Evolutionary conservation across 129 eudicot species (phyloP).

Genomic region (Flaveria sonorensis): DNA sequence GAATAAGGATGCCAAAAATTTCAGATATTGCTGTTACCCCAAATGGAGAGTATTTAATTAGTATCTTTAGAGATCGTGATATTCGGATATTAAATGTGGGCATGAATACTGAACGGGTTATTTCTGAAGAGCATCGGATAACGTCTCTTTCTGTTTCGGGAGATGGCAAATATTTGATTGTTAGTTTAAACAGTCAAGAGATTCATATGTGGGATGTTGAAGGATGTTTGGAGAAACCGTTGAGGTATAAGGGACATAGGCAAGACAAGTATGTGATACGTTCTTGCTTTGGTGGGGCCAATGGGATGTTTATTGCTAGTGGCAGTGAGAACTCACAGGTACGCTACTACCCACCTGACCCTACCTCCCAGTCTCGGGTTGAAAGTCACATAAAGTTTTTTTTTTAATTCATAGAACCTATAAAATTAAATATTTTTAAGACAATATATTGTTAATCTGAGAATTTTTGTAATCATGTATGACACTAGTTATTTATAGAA

Average conservation of each 20-base stretch:
- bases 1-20: slow-evolving; percentile 82
- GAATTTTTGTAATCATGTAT: not conserved
- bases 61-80: slow-evolving; percentile 69
- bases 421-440: not conserved
- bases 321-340: slow-evolving; percentile 95
- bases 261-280: slow-evolving; percentile 84
- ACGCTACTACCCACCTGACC: slow-evolving; percentile 5
- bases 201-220: slow-evolving; percentile 94
- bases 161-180: slow-evolving; percentile 67
- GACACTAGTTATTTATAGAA: not conserved
- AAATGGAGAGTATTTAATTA: slow-evolving; percentile 71
- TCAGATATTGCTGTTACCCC: slow-evolving; percentile 87
- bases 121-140: slow-evolving; percentile 68
- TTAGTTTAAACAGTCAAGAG: slow-evolving; percentile 85
- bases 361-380: not conserved
- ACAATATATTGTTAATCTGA: not conserved
- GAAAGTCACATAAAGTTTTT: not conserved
- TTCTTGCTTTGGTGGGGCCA: slow-evolving; percentile 88
- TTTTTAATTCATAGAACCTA: not conserved
- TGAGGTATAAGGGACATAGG: slow-evolving; percentile 68
- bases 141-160: slow-evolving; percentile 81
- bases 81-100: slow-evolving; percentile 67
- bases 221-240: slow-evolving; percentile 58
- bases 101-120: slow-evolving; percentile 67
- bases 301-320: slow-evolving; percentile 75